Conservation (phyloP, 345 rosid species). For the Eucalyptus virginea region DNA sequence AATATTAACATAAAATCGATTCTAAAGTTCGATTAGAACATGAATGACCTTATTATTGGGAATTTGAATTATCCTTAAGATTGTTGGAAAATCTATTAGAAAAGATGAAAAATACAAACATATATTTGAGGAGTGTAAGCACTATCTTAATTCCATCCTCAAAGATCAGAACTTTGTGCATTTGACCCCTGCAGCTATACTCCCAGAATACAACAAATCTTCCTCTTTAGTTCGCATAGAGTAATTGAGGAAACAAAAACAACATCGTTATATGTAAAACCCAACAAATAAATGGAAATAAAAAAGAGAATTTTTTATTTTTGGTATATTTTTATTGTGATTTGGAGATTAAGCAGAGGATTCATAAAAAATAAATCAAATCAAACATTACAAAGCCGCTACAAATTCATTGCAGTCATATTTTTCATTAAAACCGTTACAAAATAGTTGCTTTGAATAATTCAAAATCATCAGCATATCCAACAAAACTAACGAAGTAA, state of each 20-base stretch:
- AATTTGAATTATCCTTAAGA: not conserved
- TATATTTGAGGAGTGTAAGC: not conserved
- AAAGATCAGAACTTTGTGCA: not conserved
- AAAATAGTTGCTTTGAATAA: not conserved
- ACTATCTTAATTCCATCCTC: not conserved
- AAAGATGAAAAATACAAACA: not conserved
- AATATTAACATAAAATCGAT: not conserved
- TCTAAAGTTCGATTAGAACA: not conserved
- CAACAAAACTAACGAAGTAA: not conserved
- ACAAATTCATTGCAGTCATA: not conserved
- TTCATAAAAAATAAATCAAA: not conserved
- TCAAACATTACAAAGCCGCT: not conserved
- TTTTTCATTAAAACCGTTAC: not conserved
- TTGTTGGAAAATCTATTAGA: not conserved
- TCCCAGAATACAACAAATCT: not conserved
- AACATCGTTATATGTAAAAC: not conserved
- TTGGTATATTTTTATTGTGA: not conserved
- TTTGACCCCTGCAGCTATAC: not conserved
- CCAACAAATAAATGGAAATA: not conserved
- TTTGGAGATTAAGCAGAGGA: not conserved
- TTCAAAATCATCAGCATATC: not conserved
- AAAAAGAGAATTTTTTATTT: not conserved
- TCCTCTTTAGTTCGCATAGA: not conserved
- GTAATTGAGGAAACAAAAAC: not conserved
- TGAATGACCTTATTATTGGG: not conserved